Base-by-base conservation (phyloP, 345 rosid genomes). In the Excoecaria cochinchinensis region DNA sequence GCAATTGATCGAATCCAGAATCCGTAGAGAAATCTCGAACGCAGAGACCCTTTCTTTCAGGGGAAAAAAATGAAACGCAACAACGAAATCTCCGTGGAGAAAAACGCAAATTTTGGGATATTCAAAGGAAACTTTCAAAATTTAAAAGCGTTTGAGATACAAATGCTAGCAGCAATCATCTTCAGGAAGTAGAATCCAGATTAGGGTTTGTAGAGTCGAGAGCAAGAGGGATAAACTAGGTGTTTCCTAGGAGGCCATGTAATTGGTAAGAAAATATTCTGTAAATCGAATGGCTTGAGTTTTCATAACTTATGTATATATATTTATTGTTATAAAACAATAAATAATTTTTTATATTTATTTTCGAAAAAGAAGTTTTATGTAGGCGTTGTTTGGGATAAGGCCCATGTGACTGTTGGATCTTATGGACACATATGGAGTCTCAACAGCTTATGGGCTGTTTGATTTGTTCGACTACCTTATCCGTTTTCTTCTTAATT, bases 141-240 rank as follows among this genome's bases (percentile, higher is more conserved):
- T 63, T 8, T 53, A n/a, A n/a, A 63, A 13, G 22, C 5, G 76
- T 47, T 14, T 0, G 62, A 74, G 60, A 36, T 31, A 38, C 48
- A 52, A 39, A 0, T 3, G 6, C 59, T 3, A 70, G 60, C 1
- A 22, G 61, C 48, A n/a, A 70, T 3, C 59, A 50, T 53, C 48
- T 36, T 19, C 6, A 13, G 21, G 73, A n/a, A 42, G 39, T n/a
- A 11, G 36, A 14, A 46, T 57, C 36, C 14, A 15, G 3, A 25
- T 39, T 74, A 63, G 76, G 76, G 76, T 64, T 74, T 63, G 70
- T 21, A 21, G 47, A 58, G 17, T 12, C 13, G 31, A 57, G 4
- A 31, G 25, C 19, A 47, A 24, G 36, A 44, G 67, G 48, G 4
- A 42, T 8, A 22, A 13, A 6, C 13, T 11, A 36, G 6, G 59